phyloP scores from a whole-genome alignment of 2,329 filamentous ascomycete genomes.

The Apiospora arundinis region DNA sequence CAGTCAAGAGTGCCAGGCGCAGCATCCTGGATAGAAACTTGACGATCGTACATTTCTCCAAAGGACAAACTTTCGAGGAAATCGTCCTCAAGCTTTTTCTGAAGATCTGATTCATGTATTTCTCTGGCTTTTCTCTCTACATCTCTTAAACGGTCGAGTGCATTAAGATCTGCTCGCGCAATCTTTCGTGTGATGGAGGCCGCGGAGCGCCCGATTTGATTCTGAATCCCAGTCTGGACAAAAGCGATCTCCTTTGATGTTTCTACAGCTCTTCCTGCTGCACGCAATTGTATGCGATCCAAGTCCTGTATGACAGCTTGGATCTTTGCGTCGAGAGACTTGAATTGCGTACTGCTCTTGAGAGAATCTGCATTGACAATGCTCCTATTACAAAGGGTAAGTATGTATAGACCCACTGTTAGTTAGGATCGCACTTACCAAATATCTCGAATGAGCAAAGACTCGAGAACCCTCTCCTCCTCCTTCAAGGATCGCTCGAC shows the following conservation, averaged over 20 bases:
- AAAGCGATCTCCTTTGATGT: background rate
- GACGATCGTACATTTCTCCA: background rate
- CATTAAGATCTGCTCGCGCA: background rate
- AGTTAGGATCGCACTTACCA: background rate
- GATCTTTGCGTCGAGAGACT: background rate
- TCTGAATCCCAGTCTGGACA: background rate
- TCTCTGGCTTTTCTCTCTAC: background rate
- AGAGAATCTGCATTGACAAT: background rate
- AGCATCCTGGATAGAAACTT: background rate
- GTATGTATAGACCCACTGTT: too few species aligned
- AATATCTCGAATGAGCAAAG: conserved; percentile 9
- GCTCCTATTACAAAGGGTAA: background rate
- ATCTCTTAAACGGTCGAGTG: background rate
- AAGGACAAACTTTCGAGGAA: background rate
- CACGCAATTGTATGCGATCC: background rate
- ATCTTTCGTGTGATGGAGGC: background rate
- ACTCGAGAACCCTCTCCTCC: conserved; percentile 17
- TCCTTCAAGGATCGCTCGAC: conserved; percentile 24
- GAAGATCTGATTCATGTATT: background rate
- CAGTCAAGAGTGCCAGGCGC: background rate
- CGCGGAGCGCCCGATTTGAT: background rate
- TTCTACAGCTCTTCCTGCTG: background rate
- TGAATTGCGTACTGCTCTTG: conserved; percentile 4
- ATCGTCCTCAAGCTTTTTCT: background rate
- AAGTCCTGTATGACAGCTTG: background rate